Conservation (phyloP, 805 yeast genomes). For the Saturnispora galanensis region DNA sequence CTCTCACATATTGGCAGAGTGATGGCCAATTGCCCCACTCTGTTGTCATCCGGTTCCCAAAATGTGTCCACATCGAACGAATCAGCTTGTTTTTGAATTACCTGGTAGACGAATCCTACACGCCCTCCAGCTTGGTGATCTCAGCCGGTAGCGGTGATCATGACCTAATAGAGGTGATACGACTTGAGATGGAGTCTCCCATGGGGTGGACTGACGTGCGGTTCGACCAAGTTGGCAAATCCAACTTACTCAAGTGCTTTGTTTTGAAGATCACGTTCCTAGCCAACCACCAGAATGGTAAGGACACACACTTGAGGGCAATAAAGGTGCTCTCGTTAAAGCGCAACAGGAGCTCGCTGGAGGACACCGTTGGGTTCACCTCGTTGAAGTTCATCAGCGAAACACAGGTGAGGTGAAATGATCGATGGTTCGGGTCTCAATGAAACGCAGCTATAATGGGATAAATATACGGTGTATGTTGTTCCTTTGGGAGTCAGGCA, state of each 20-base stretch:
- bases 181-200: constrained; percentile 52
- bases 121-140: constrained; percentile 63
- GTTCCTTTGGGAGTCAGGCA: no score
- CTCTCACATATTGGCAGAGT: constrained; percentile 82
- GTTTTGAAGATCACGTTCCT: constrained; percentile 50
- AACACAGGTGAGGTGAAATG: constrained; percentile 9
- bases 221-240: constrained; percentile 44
- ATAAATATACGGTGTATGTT: no score
- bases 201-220: constrained; percentile 69
- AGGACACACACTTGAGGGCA: constrained; percentile 83
- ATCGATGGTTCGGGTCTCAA: no score
- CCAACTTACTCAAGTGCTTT: constrained; percentile 55
- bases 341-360: no score
- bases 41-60: constrained; percentile 70
- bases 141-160: constrained; percentile 73
- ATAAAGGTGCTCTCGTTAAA: constrained; percentile 34
- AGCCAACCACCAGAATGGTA: constrained; percentile 89
- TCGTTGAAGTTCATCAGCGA: constrained; percentile 26
- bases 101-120: constrained; percentile 77
- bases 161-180: constrained; percentile 59
- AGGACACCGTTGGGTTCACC: constrained; percentile 25
- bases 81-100: constrained; percentile 66
- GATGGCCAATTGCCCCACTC: constrained; percentile 88
- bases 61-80: constrained; percentile 57
- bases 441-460: no score